Evolutionary conservation across 1,139 yeast species (phyloP), one percentile per base, ranked within the genome.

Genomic region (Taphrina communis): DNA sequence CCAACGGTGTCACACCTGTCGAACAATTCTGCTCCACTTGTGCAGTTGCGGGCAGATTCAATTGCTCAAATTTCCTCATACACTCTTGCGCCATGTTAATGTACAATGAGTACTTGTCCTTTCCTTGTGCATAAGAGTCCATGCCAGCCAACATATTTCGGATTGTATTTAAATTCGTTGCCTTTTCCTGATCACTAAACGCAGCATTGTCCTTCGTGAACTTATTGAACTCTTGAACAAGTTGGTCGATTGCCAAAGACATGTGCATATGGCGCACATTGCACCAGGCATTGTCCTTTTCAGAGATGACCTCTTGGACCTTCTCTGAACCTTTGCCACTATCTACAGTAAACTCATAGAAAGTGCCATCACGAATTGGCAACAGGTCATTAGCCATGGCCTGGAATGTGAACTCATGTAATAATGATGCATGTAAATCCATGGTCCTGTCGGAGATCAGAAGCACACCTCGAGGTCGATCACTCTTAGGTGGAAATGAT

Each of bases 361-460:
- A 76, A 72, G 80, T 82, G 35, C 81, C 81, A 66, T 79, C 80
- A n/a, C 81, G 79, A 38, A 85, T 84, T n/a, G 74, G 74, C 42
- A 81, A 72, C 63, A 86, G 78, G 77, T 94, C 99, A 81, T 88
- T 88, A 17, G 94, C 89, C 90, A 93, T 88, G 6, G 97, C 94
- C 78, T 94, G 97, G 77, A 92, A 95, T n/a, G 89, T 86, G 78
- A 93, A 91, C 76, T 92, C 97, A 77, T 94, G 99, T 68, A 93
- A 78, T 62, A 95, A 77, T 0, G 98, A 97, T 3, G 96, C 90
- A 75, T 85, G 85, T 70, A 89, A 81, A 77, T 95, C 99, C 76
- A 92, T 77, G 0, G 96, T 84, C 72, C 99, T 82, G 78, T 94
- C 99, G 6, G 90, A 81, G 42, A 94, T 85, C 65, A 94, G 78